Conservation (phyloP, 2,329 filamentous ascomycete genomes). For the Cercospora sp. region DNA sequence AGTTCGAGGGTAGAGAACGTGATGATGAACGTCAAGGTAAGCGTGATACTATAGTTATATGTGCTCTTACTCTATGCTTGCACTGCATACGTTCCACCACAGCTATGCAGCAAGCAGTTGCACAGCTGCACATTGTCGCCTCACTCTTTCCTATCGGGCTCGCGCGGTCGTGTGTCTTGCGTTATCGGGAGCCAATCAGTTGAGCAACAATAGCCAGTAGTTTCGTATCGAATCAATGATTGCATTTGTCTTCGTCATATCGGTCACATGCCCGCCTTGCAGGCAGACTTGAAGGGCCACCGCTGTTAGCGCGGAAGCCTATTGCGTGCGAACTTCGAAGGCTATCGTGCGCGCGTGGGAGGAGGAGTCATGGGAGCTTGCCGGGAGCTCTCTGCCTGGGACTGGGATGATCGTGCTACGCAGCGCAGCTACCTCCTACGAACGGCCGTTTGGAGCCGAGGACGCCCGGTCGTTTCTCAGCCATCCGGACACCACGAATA, state of each 20-base stretch:
- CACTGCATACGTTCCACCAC: not conserved
- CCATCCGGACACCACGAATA: not conserved
- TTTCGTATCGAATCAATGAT: not conserved
- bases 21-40: too few species aligned
- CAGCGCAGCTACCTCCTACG: not conserved
- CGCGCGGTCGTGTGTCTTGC: not conserved
- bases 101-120: not conserved
- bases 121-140: not conserved
- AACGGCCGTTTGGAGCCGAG: not conserved
- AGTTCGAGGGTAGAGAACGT: not conserved
- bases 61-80: not conserved
- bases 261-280: not conserved
- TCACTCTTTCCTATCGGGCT: not conserved
- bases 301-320: not conserved
- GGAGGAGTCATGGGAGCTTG: not conserved
- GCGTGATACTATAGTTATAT: too few species aligned
- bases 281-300: not conserved
- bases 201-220: not conserved
- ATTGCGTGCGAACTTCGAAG: not conserved
- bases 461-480: not conserved
- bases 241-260: not conserved
- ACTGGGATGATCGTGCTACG: not conserved
- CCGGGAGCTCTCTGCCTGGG: not conserved
- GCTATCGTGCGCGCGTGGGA: not conserved
- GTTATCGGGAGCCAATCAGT: not conserved